These are phyloP conservation scores for Penicillium daleae DNA, from an alignment of 495 filamentous ascomycete genomes.

Conservation along the genomic window DNA sequence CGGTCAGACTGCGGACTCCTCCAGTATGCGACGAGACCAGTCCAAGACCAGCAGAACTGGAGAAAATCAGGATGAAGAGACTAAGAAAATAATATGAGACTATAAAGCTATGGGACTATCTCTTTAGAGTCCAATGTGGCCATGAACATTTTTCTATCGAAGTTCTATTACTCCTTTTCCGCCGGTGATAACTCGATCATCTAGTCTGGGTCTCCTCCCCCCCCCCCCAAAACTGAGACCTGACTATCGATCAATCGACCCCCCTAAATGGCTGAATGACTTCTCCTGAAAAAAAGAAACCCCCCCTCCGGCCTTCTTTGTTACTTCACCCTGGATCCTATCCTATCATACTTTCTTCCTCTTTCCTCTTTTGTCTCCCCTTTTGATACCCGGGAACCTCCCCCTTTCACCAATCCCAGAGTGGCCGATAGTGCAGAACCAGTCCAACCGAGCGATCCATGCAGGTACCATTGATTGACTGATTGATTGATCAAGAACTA, in stretches of 20 bases:
- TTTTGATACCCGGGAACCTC: not conserved
- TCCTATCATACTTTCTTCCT: not conserved
- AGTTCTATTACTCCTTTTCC: not conserved
- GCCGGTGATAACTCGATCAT: not conserved
- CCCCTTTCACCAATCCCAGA: not conserved
- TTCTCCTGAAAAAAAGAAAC: not conserved
- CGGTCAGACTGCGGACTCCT: constrained; percentile 3
- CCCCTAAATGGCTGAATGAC: constrained; percentile 5
- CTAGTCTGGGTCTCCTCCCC: not conserved
- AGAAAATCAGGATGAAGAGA: not conserved
- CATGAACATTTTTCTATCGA: no score
- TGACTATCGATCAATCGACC: constrained; percentile 8
- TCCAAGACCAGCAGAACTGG: not conserved
- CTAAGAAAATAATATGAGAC: not conserved
- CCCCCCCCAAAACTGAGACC: not conserved
- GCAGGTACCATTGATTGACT: constrained; percentile 29
- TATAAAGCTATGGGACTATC: not conserved
- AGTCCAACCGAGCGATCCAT: constrained; percentile 13
- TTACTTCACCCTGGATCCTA: not conserved
- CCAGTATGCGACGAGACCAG: not conserved
- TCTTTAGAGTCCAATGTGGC: no score
- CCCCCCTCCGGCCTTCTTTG: not conserved
- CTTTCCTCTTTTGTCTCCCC: not conserved
- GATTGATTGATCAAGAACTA: not conserved
- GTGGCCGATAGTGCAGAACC: not conserved